These are phyloP conservation scores for Colletotrichum zoysiae DNA, from an alignment of 2,329 filamentous ascomycete genomes.

Conservation along the genomic window DNA sequence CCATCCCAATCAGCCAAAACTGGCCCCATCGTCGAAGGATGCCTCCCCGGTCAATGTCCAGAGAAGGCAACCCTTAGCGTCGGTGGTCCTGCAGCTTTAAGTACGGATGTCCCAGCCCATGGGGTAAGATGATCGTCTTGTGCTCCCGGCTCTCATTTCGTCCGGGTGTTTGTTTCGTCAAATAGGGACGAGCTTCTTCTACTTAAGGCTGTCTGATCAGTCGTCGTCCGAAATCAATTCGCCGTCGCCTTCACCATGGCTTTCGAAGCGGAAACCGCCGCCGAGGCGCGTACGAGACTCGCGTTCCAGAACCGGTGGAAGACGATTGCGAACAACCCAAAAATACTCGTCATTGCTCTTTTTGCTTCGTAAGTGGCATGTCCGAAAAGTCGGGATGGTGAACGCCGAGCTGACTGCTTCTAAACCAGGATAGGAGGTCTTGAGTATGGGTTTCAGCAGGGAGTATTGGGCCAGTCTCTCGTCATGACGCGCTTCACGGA, in stretches of 20 bases:
- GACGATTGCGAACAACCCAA: constrained; percentile 52
- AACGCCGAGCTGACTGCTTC: background rate
- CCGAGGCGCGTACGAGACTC: constrained; percentile 34
- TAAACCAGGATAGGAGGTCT: constrained; percentile 60
- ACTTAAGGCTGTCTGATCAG: background rate
- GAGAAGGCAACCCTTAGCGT: constrained; percentile 37
- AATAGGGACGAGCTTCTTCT: background rate
- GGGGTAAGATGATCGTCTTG: background rate
- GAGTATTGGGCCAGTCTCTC: constrained; percentile 64
- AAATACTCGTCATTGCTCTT: constrained; percentile 55
- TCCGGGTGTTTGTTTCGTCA: background rate
- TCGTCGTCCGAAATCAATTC: background rate
- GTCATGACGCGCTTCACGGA: constrained; percentile 64
- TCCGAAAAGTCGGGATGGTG: background rate
- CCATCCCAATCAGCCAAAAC: constrained; percentile 33
- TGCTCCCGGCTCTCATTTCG: background rate
- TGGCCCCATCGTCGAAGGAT: constrained; percentile 20
- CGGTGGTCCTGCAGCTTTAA: constrained; percentile 22
- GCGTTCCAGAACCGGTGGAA: constrained; percentile 45
- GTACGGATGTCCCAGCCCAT: constrained; percentile 21
- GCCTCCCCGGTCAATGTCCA: constrained; percentile 16
- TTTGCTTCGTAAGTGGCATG: constrained; percentile 53
- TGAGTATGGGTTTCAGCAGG: constrained; percentile 66
- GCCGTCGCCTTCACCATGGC: constrained; percentile 12
- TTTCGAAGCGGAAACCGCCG: constrained; percentile 29